These are phyloP conservation scores for Oenanthe sinensis DNA, from an alignment of 129 eudicot genomes.

Conservation along the genomic window DNA sequence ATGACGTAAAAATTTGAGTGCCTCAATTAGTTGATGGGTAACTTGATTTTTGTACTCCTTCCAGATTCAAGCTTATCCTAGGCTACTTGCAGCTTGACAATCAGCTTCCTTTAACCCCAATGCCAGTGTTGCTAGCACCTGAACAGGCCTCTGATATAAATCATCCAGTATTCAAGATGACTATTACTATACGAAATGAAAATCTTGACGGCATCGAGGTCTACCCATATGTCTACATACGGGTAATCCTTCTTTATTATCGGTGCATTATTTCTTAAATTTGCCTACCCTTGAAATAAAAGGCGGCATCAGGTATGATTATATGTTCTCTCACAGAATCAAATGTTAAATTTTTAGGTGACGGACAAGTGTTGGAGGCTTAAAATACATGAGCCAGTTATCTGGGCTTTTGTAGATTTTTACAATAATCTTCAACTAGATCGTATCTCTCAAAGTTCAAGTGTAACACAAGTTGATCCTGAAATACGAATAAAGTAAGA, in stretches of 20 bases:
- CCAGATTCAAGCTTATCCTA: constrained; percentile 84
- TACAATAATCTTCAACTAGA: constrained; percentile 73
- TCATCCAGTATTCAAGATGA: constrained; percentile 91
- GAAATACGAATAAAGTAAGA: constrained; percentile 90
- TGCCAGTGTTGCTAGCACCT: constrained; percentile 96
- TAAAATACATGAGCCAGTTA: constrained; percentile 89
- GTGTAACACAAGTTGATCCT: constrained; percentile 87
- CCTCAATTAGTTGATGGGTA: neutral
- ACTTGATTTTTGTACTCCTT: constrained; percentile 5
- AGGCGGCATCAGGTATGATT: neutral
- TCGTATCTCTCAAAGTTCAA: constrained; percentile 56
- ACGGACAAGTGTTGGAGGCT: constrained; percentile 79
- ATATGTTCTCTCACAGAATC: constrained; percentile 4
- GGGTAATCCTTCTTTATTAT: constrained; percentile 39
- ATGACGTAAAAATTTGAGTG: neutral
- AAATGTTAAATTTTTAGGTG: constrained; percentile 39
- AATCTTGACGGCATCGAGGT: constrained; percentile 78
- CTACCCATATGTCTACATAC: constrained; percentile 74
- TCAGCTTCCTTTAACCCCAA: constrained; percentile 84
- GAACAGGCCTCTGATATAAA: constrained; percentile 70
- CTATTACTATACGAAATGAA: constrained; percentile 67
- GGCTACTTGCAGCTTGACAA: constrained; percentile 92
- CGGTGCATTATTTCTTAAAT: neutral
- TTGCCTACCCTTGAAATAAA: neutral
- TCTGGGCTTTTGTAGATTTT: constrained; percentile 87